Evolutionary conservation across 2,329 filamentous ascomycete species (phyloP).

Genomic region (Intubia oerlemansii): DNA sequence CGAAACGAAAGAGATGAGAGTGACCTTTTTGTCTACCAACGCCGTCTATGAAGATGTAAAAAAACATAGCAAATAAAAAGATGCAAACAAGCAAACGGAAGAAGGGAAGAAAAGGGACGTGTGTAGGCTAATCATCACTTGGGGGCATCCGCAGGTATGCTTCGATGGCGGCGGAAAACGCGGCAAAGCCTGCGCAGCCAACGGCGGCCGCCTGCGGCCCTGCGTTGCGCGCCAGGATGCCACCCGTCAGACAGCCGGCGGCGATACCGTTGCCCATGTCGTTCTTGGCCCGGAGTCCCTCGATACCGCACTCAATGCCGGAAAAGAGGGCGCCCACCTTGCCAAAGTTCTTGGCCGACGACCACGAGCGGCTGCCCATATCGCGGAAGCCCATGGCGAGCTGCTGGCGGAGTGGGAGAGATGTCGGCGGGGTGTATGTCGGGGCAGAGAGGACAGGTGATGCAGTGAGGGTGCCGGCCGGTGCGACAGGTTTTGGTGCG

Average conservation of each 20-base stretch:
- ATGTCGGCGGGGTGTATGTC: constrained; percentile 18
- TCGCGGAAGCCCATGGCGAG: constrained; percentile 75
- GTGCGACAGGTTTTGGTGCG: background rate
- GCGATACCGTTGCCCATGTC: constrained; percentile 73
- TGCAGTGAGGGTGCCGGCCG: constrained; percentile 9
- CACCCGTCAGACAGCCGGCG: constrained; percentile 80
- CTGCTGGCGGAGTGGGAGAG: constrained; percentile 69
- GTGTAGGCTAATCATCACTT: constrained; percentile 27
- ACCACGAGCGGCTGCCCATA: constrained; percentile 70
- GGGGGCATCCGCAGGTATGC: constrained; percentile 63
- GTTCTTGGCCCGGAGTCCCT: constrained; percentile 83
- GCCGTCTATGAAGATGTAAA: too few relatives aligned
- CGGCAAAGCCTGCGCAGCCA: constrained; percentile 84
- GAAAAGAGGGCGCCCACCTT: constrained; percentile 80
- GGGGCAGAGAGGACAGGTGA: constrained; percentile 5
- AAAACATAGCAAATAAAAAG: background rate
- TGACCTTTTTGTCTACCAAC: constrained; percentile 2
- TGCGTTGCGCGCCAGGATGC: constrained; percentile 64
- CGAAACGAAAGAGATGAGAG: constrained; percentile 1
- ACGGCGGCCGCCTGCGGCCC: constrained; percentile 76
- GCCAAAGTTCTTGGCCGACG: constrained; percentile 84
- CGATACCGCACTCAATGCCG: constrained; percentile 89
- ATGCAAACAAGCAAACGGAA: background rate
- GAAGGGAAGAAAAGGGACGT: background rate
- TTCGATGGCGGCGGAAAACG: constrained; percentile 82